Percentiles rank a stretch among this genome's conserved stretches.
phyloP scores from a whole-genome alignment of 192 early-diverging fungal species.

The Coemansia aciculifera region DNA sequence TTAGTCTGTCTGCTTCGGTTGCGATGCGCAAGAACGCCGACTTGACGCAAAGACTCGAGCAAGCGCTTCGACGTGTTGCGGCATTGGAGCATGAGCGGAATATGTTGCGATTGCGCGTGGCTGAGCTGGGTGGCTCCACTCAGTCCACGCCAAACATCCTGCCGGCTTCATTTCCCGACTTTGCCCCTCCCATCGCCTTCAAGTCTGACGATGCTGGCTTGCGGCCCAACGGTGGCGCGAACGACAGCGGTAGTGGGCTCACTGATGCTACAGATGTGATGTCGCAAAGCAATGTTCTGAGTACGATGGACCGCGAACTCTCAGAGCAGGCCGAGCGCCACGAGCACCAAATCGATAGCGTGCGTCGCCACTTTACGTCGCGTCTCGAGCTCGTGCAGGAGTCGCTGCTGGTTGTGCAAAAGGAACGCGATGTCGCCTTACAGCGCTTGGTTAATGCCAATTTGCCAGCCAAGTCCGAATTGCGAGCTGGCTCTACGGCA shows the following conservation, averaged over 20 bases:
- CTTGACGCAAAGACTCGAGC: conserved; percentile 25
- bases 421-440: conserved; percentile 48
- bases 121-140: conserved; percentile 29
- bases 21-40: conserved; percentile 22
- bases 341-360: conserved; percentile 50
- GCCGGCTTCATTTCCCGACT: conserved; percentile 19
- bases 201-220: neutral
- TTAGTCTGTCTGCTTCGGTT: conserved; percentile 14
- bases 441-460: conserved; percentile 40
- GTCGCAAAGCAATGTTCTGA: conserved; percentile 38
- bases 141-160: conserved; percentile 22
- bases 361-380: conserved; percentile 48
- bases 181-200: neutral
- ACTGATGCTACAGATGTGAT: conserved; percentile 18
- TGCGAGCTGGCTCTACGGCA: neutral
- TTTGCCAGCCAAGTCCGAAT: neutral
- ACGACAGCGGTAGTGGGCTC: neutral
- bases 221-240: neutral
- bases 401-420: conserved; percentile 41
- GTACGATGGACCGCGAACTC: conserved; percentile 49
- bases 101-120: conserved; percentile 22
- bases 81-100: conserved; percentile 38
- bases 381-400: conserved; percentile 49
- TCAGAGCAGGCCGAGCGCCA: conserved; percentile 52
- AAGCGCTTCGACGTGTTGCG: conserved; percentile 22